phyloP scores from a whole-genome alignment of 192 early-diverging fungal genomes.

The Coemansia sp. region DNA sequence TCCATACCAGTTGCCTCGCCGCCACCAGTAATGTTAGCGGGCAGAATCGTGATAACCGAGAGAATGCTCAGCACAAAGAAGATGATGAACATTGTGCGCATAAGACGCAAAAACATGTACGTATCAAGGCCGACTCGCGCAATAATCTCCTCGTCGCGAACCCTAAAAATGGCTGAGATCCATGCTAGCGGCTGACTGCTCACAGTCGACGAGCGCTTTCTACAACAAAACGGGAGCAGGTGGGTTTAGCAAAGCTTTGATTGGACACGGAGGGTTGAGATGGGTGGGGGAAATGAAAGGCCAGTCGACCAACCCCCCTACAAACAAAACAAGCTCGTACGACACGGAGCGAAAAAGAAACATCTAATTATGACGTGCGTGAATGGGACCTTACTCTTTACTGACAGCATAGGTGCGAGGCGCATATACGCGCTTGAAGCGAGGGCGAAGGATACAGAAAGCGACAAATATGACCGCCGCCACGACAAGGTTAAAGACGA shows the following conservation, averaged over 20 bases:
- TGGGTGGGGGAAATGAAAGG: too few species aligned
- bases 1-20: constrained; percentile 57
- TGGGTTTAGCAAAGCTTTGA: background rate
- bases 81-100: constrained; percentile 67
- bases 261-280: too few species aligned
- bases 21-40: constrained; percentile 64
- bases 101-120: constrained; percentile 78
- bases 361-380: background rate
- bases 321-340: background rate
- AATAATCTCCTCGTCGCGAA: constrained; percentile 61
- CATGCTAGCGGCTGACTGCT: constrained; percentile 60
- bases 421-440: constrained; percentile 70
- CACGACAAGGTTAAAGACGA: constrained; percentile 70
- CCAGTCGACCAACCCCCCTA: too few species aligned
- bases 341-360: background rate
- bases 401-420: constrained; percentile 68
- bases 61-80: constrained; percentile 69
- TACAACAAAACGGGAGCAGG: background rate
- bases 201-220: constrained; percentile 61
- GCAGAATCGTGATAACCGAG: constrained; percentile 69
- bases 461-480: constrained; percentile 59
- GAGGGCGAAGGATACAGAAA: constrained; percentile 70
- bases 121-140: constrained; percentile 69
- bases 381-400: constrained; percentile 24
- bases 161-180: constrained; percentile 59